phyloP scores from a whole-genome alignment of 2,329 filamentous ascomycete genomes.

The Cladophialophora carrionii region DNA sequence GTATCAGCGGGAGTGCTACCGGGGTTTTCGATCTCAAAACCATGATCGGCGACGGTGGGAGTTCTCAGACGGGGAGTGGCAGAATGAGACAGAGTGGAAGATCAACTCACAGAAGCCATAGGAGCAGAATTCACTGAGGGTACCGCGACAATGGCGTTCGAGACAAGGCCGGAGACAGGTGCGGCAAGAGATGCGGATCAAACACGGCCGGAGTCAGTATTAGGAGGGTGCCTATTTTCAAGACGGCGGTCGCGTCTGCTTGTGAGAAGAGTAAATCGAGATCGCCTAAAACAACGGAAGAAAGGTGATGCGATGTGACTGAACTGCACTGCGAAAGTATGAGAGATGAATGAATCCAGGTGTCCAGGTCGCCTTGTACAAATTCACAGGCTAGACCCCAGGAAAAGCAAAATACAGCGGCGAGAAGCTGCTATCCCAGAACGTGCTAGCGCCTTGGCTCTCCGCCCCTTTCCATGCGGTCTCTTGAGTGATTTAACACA shows the following conservation, averaged over 20 bases:
- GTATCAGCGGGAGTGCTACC: conserved; percentile 32
- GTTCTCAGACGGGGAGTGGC: conserved; percentile 26
- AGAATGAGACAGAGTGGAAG: conserved; percentile 19
- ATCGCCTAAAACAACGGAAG: conserved; percentile 8
- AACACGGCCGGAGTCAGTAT: conserved; percentile 20
- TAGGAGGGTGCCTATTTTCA: conserved; percentile 5
- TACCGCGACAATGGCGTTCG: conserved; percentile 14
- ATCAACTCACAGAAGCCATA: conserved; percentile 55
- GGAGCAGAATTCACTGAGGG: conserved; percentile 32
- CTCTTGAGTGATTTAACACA: background rate
- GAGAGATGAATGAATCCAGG: conserved; percentile 6
- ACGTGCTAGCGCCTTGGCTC: conserved; percentile 13
- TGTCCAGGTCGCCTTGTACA: conserved; percentile 18
- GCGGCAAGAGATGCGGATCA: conserved; percentile 18
- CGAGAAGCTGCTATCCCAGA: conserved; percentile 16
- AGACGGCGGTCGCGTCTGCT: background rate
- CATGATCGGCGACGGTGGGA: conserved; percentile 44
- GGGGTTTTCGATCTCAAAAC: conserved; percentile 38
- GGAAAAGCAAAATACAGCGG: conserved; percentile 16
- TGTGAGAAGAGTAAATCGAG: background rate
- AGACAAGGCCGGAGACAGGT: conserved; percentile 22
- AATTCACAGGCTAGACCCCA: conserved; percentile 20
- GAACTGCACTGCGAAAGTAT: background rate
- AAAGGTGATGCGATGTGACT: conserved; percentile 13
- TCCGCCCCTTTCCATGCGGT: conserved; percentile 6